These are phyloP conservation scores for Ascochyta fabae DNA, from an alignment of 2,329 filamentous ascomycete genomes.

Conservation along the genomic window DNA sequence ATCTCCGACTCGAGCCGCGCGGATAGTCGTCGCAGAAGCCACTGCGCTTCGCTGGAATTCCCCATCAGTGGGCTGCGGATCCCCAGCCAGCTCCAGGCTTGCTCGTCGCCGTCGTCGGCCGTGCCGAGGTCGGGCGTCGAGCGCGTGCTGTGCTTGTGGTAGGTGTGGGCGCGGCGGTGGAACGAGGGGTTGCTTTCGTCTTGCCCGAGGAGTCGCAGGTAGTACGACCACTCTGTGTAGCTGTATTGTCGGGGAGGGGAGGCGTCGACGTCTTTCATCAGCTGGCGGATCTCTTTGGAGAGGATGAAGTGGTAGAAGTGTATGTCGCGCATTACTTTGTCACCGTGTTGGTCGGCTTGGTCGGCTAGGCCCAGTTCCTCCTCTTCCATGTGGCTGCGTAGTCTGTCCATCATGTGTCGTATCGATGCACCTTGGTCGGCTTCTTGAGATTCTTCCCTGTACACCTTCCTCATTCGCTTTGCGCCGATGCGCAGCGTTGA, in stretches of 20 bases:
- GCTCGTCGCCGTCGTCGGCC: constrained; percentile 48
- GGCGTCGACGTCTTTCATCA: constrained; percentile 52
- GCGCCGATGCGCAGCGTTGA: constrained; percentile 43
- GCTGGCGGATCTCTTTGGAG: constrained; percentile 51
- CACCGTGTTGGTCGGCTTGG: constrained; percentile 50
- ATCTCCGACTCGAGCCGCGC: constrained; percentile 58
- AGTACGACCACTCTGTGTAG: constrained; percentile 51
- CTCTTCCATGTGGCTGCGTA: constrained; percentile 50
- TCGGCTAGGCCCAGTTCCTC: constrained; percentile 52
- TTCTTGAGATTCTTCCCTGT: constrained; percentile 19
- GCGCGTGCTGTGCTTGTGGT: constrained; percentile 26
- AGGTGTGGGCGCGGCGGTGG: constrained; percentile 42
- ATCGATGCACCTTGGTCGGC: constrained; percentile 15
- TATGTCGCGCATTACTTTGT: constrained; percentile 55
- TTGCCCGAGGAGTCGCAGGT: constrained; percentile 46
- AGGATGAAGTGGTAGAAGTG: constrained; percentile 60
- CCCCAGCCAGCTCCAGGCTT: constrained; percentile 80
- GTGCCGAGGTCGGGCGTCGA: constrained; percentile 40
- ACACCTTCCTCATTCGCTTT: constrained; percentile 27
- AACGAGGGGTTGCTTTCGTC: constrained; percentile 49
- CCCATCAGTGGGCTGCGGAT: constrained; percentile 73
- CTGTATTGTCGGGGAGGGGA: constrained; percentile 50
- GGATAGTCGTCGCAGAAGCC: constrained; percentile 72
- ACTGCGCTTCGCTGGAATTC: constrained; percentile 71
- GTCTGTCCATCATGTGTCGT: constrained; percentile 35